Evolutionary conservation across 768 basidiomycete species (phyloP), one percentile per base, ranked within the genome.

Genomic region (Tylopilus vinaceipallidus): DNA sequence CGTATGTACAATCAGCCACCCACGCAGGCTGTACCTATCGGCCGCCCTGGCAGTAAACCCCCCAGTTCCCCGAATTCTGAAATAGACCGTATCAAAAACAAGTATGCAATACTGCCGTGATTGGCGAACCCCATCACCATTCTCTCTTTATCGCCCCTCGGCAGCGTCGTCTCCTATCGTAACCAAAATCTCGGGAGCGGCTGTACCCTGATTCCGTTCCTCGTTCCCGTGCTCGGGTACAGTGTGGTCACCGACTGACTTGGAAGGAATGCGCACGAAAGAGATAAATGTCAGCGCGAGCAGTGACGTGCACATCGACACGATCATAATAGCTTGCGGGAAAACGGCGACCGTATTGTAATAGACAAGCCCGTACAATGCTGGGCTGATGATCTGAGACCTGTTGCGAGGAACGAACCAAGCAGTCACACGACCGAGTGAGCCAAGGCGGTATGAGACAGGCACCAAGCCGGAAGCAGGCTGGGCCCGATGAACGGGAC

Each of bases 331-430:
- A 4, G 81, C 77, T 32, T 79, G 75, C 3, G 92, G 86, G 60
- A 83, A 84, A 9, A 70, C 74, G 9, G 78, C 80, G 14, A 91
- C 89, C 1, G 89, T 94, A 45, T 73, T 75, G 53, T 79, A 75
- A 60, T 84, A 94, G 10, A 88, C 73, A 16, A 83, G 61, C 5
- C 91, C 88, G 57, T 86, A 93, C 32, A 91, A 27, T 3, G 82
- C 70, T 0, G 92, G 91, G 0, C 86, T 84, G 2, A 92, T 32
- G 16, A 93, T 80, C 51, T 83, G 80, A 23, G 80, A 71, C 62
- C 85, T 88, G 62, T 52, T 48, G 12, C 34, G 29, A 6, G 22
- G 41, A 49, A 38, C 37, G 37, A 41, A 48, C 39, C 30, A 26
- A 22, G 40, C 33, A n/a, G 23, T n/a, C 34, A 29, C 24, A 34